A percentile compares a stretch with the other conserved stretches of the same genome.
phyloP scores from a whole-genome alignment of 306 rosid genomes.

The Medicago arabica region DNA sequence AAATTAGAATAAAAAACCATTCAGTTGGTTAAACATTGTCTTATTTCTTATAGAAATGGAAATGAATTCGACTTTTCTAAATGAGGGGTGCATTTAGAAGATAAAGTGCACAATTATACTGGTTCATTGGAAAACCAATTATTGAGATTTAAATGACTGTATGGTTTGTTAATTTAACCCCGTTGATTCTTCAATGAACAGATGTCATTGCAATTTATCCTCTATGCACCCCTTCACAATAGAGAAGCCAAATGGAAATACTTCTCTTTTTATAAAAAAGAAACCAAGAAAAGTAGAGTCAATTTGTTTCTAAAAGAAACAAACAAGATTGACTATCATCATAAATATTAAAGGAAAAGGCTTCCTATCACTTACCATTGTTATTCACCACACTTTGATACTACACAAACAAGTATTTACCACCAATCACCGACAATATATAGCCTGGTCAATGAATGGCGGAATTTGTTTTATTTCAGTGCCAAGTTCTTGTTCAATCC shows the following conservation, averaged over 20 bases:
- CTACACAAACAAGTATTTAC: conserved; percentile 41
- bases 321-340: conserved; percentile 3
- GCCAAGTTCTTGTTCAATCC: conserved; percentile 99
- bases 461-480: conserved; percentile 98
- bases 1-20: not conserved
- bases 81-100: not conserved
- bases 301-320: not conserved
- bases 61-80: not conserved
- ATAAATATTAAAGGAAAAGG: conserved; percentile 20
- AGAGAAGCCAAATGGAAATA: conserved; percentile 4
- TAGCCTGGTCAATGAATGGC: conserved; percentile 96
- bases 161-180: not conserved
- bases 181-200: not conserved
- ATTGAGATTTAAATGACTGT: not conserved
- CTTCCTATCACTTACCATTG: conserved; percentile 41
- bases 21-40: not conserved
- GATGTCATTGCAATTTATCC: not conserved
- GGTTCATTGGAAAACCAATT: not conserved
- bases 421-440: conserved; percentile 82
- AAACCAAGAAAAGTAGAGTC: not conserved
- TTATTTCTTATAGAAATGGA: conserved; percentile 1
- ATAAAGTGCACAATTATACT: not conserved
- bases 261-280: not conserved
- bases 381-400: conserved; percentile 53
- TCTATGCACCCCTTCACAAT: not conserved